Evolutionary conservation across 1,284 basidiomycete species (phyloP).

Genomic region (Ustilago sp.): DNA sequence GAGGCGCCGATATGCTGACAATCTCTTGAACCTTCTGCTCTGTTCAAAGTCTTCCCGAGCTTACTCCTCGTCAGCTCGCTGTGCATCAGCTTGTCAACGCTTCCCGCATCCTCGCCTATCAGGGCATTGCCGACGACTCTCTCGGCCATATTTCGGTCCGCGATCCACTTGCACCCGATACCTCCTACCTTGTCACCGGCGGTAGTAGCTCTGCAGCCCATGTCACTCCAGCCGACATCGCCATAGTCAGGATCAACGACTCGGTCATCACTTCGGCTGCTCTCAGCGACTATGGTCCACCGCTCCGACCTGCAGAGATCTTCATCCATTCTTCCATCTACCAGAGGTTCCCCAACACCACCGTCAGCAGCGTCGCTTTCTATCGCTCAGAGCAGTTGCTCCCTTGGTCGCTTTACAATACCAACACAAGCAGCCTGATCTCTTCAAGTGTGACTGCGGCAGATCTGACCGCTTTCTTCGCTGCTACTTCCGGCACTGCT

Average conservation of each 20-base stretch:
- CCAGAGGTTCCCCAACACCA: slow-evolving; percentile 39
- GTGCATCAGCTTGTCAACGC: slow-evolving; percentile 52
- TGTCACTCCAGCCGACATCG: slow-evolving; percentile 44
- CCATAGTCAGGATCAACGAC: slow-evolving; percentile 45
- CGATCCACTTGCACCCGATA: slow-evolving; percentile 36
- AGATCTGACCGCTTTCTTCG: slow-evolving; percentile 28
- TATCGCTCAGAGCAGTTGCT: slow-evolving; percentile 42
- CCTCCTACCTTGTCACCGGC: slow-evolving; percentile 36
- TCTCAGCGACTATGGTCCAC: slow-evolving; percentile 22
- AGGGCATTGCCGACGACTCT: slow-evolving; percentile 44
- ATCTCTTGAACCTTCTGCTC: not conserved
- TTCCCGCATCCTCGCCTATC: slow-evolving; percentile 43
- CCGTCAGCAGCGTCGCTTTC: slow-evolving; percentile 45
- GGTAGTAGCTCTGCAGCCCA: slow-evolving; percentile 24
- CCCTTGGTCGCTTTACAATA: slow-evolving; percentile 32
- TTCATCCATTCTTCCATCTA: slow-evolving; percentile 51
- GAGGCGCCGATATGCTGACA: not conserved
- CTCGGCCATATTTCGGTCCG: slow-evolving; percentile 43
- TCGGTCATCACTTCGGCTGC: slow-evolving; percentile 38
- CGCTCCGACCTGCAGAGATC: slow-evolving; percentile 32
- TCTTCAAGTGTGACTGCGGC: slow-evolving; percentile 9
- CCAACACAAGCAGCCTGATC: slow-evolving; percentile 3
- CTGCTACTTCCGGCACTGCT: slow-evolving; percentile 22
- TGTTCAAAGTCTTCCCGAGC: slow-evolving; percentile 19
- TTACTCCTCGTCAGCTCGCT: slow-evolving; percentile 46